Percentiles rank a stretch among this genome's conserved stretches.
These are phyloP conservation scores for Clarireedia homoeocarpa DNA, from an alignment of 2,329 filamentous ascomycete species.

Conservation along the genomic window DNA sequence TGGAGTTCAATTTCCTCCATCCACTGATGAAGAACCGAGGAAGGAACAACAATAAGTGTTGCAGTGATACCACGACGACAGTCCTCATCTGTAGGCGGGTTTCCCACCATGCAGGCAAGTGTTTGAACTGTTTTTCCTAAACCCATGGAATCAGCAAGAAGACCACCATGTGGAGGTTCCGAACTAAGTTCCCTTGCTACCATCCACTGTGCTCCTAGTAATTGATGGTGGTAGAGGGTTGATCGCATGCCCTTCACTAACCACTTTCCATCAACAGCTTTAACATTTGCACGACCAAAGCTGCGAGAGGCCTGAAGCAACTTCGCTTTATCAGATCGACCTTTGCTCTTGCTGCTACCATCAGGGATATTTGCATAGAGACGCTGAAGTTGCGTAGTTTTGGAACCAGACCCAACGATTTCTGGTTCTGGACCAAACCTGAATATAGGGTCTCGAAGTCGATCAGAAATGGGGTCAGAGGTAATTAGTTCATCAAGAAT, in stretches of 20 bases:
- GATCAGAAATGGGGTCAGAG: slow-evolving; percentile 19
- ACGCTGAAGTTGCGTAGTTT: slow-evolving; percentile 20
- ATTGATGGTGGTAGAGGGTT: slow-evolving; percentile 40
- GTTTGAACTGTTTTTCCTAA: slow-evolving; percentile 55
- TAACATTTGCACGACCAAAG: slow-evolving; percentile 34
- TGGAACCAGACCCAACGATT: slow-evolving; percentile 14
- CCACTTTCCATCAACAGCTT: slow-evolving; percentile 32
- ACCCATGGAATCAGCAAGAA: slow-evolving; percentile 56
- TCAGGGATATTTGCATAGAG: slow-evolving; percentile 24
- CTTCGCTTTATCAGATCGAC: slow-evolving; percentile 29
- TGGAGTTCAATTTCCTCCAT: slow-evolving; percentile 23
- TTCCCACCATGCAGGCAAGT: slow-evolving; percentile 31
- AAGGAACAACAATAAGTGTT: slow-evolving; percentile 26
- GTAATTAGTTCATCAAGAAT: slow-evolving; percentile 18
- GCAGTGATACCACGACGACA: slow-evolving; percentile 14
- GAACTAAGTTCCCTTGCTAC: slow-evolving; percentile 37
- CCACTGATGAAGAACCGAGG: slow-evolving; percentile 26
- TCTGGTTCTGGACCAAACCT: slow-evolving; percentile 14
- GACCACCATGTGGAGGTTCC: slow-evolving; percentile 39
- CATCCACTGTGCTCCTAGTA: slow-evolving; percentile 48
- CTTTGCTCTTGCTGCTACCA: slow-evolving; percentile 10
- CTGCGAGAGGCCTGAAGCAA: slow-evolving; percentile 34
- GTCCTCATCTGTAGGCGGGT: slow-evolving; percentile 35
- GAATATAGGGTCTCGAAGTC: slow-evolving; percentile 17
- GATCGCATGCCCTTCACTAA: slow-evolving; percentile 40